Evolutionary conservation across 805 yeast species (phyloP).

Genomic region (Wickerhamiella spandovensis): DNA sequence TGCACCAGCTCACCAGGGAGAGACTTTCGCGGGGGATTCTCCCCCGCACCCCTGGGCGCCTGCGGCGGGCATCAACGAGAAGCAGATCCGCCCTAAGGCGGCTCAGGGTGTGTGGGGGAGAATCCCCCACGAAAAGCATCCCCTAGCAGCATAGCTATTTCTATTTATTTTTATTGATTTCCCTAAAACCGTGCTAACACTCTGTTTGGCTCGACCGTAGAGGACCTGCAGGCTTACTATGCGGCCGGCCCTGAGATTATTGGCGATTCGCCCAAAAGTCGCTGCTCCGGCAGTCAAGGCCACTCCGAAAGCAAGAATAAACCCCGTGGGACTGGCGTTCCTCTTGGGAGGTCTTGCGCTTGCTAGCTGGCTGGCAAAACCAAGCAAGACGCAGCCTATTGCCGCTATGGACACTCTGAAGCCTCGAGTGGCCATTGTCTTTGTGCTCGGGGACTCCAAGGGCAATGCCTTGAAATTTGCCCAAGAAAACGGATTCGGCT

Average conservation of each 20-base stretch:
- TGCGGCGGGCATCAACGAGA: too few relatives aligned
- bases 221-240: background rate
- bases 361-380: slow-evolving; percentile 15
- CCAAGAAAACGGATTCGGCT: slow-evolving; percentile 7
- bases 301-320: background rate
- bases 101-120: too few relatives aligned
- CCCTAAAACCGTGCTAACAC: background rate
- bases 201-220: background rate
- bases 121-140: too few relatives aligned
- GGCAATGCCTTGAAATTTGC: slow-evolving; percentile 9
- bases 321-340: slow-evolving; percentile 4
- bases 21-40: too few relatives aligned
- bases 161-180: too few relatives aligned
- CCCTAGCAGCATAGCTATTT: too few relatives aligned
- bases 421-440: slow-evolving; percentile 15
- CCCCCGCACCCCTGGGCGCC: too few relatives aligned
- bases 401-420: slow-evolving; percentile 17
- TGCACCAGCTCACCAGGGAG: too few relatives aligned
- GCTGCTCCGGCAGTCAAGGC: background rate
- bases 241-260: background rate
- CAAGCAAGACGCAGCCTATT: slow-evolving; percentile 10
- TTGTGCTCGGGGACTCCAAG: slow-evolving; percentile 14
- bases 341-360: slow-evolving; percentile 15
- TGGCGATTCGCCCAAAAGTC: background rate
- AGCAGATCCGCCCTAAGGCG: too few relatives aligned